Percentiles rank a stretch among this genome's conserved stretches.
Conservation (phyloP, 192 early-diverging fungal species). For the Haplosporangium gracile region DNA sequence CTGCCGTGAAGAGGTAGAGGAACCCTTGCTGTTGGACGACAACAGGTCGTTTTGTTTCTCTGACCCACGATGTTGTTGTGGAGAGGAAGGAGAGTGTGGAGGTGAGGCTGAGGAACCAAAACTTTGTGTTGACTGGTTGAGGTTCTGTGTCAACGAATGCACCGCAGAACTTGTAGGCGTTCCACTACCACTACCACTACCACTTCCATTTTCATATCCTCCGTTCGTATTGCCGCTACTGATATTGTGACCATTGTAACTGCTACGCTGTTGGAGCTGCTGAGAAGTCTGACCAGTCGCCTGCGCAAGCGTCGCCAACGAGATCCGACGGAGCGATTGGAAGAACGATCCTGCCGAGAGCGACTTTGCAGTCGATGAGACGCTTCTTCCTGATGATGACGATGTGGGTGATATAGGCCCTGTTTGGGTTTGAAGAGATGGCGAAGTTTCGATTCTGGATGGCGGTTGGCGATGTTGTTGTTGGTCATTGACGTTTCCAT, state of each 20-base stretch:
- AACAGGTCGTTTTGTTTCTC: neutral
- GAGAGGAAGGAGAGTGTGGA: neutral
- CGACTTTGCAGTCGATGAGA: constrained; percentile 21
- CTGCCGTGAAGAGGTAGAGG: neutral
- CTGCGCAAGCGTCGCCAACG: constrained; percentile 40
- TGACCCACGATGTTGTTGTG: neutral
- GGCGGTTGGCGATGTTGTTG: neutral
- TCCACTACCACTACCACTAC: neutral
- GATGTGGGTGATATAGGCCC: neutral
- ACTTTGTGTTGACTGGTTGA: constrained; percentile 10
- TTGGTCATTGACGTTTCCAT: neutral
- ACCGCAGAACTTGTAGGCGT: neutral
- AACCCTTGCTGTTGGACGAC: too few relatives aligned
- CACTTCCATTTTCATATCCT: neutral
- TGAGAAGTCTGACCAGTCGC: constrained; percentile 3
- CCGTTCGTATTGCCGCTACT: neutral
- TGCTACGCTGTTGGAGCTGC: neutral
- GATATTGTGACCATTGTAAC: neutral
- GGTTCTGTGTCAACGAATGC: neutral
- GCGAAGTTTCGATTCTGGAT: neutral
- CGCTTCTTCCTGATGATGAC: neutral
- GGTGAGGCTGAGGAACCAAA: neutral
- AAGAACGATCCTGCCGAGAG: constrained; percentile 56
- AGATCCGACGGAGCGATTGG: constrained; percentile 56
- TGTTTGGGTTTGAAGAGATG: neutral